Percentiles rank a stretch among this genome's conserved stretches.
These are phyloP conservation scores for Hemileia vastatrix DNA, from an alignment of 1,284 basidiomycete species.

Conservation along the genomic window DNA sequence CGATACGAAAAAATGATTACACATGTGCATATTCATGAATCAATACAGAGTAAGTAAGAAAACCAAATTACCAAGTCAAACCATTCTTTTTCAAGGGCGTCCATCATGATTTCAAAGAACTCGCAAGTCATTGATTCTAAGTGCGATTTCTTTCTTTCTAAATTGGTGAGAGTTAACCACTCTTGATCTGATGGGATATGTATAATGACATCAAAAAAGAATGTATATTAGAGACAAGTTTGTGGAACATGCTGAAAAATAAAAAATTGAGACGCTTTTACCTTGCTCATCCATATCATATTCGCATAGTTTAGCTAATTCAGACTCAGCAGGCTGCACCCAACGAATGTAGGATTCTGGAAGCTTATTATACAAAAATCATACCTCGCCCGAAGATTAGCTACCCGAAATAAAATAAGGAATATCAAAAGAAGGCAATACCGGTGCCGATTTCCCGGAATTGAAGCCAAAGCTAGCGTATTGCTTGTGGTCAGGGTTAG, in stretches of 20 bases:
- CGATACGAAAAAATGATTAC: too few relatives aligned
- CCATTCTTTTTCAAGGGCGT: conserved; percentile 97
- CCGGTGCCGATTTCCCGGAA: conserved; percentile 10
- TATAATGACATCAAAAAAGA: conserved; percentile 1
- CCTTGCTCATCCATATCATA: conserved; percentile 99
- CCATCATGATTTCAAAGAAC: conserved; percentile 90
- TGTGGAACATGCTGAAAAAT: neutral
- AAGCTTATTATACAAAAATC: conserved; percentile 13
- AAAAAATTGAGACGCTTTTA: conserved; percentile 38
- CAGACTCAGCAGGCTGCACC: conserved; percentile 65
- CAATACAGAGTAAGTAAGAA: neutral
- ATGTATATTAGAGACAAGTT: neutral
- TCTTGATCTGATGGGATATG: conserved; percentile 60
- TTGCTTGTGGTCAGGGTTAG: conserved; percentile 10
- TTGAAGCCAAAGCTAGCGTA: conserved; percentile 15
- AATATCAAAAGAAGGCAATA: conserved; percentile 11
- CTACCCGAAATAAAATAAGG: conserved; percentile 14
- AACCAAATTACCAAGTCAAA: conserved; percentile 67
- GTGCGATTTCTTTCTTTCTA: conserved; percentile 68
- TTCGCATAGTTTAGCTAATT: conserved; percentile 84
- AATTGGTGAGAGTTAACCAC: conserved; percentile 82
- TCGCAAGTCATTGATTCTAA: conserved; percentile 68
- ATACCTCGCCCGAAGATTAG: neutral
- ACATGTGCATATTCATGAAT: too few relatives aligned
- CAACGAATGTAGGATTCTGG: conserved; percentile 25